These are phyloP conservation scores for Stylonectria norvegica DNA, from an alignment of 2,329 filamentous ascomycete species.

Conservation along the genomic window DNA sequence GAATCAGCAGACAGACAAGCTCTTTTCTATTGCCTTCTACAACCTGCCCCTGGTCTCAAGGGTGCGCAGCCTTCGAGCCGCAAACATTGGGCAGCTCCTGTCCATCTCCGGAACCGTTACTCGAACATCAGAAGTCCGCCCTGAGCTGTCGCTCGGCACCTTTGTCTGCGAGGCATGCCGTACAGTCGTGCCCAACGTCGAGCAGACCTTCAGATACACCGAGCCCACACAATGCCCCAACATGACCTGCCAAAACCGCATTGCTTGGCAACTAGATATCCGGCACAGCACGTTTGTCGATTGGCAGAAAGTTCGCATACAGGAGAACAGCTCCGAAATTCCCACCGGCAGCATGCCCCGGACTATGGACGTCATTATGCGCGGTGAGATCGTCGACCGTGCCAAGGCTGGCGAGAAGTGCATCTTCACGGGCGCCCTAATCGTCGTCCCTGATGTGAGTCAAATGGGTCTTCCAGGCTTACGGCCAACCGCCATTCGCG, in stretches of 20 bases:
- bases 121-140: constrained; percentile 92
- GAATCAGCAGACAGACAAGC: constrained; percentile 94
- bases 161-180: constrained; percentile 90
- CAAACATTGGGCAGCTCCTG: constrained; percentile 86
- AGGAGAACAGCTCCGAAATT: constrained; percentile 98
- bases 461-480: constrained; percentile 88
- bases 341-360: constrained; percentile 98
- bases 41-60: constrained; percentile 85
- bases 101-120: constrained; percentile 98
- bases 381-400: constrained; percentile 95
- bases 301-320: constrained; percentile 97
- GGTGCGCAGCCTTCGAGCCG: constrained; percentile 79
- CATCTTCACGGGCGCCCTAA: constrained; percentile 92
- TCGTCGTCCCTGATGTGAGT: constrained; percentile 95
- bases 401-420: constrained; percentile 98
- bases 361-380: constrained; percentile 94
- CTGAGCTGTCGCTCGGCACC: constrained; percentile 86
- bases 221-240: constrained; percentile 97
- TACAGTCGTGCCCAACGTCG: constrained; percentile 80
- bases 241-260: constrained; percentile 76
- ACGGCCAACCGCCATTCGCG: constrained; percentile 76
- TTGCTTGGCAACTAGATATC: constrained; percentile 96
- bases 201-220: constrained; percentile 96
- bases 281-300: constrained; percentile 96
- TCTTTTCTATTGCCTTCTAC: constrained; percentile 91